A percentile compares a stretch with the other conserved stretches of the same genome.
These are phyloP conservation scores for Knufia petricola DNA, from an alignment of 2,329 filamentous ascomycete species.

Conservation along the genomic window DNA sequence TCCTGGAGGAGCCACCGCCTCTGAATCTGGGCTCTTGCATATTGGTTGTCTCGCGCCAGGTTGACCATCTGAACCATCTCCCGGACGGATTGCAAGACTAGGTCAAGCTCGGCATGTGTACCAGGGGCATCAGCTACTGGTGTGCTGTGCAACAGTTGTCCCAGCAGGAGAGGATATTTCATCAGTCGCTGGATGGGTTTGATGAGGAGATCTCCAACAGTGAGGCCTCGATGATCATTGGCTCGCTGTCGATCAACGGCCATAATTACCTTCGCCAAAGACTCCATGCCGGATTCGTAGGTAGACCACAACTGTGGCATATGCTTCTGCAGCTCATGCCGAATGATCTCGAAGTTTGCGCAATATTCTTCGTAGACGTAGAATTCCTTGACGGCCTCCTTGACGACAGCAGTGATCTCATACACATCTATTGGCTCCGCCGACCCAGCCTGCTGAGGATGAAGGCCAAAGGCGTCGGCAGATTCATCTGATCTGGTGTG, in stretches of 20 bases:
- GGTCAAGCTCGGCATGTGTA: slow-evolving; percentile 70
- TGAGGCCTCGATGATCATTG: slow-evolving; percentile 63
- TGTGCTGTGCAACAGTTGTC: slow-evolving; percentile 72
- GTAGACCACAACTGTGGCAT: slow-evolving; percentile 63
- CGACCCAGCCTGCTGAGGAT: neutral
- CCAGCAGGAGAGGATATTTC: slow-evolving; percentile 80
- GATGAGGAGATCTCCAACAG: slow-evolving; percentile 76
- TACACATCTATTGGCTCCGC: slow-evolving; percentile 43
- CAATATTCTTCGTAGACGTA: slow-evolving; percentile 87
- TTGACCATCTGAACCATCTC: slow-evolving; percentile 74
- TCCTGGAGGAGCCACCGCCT: slow-evolving; percentile 81
- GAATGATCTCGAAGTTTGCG: slow-evolving; percentile 78
- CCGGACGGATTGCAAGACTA: slow-evolving; percentile 60
- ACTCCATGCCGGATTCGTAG: slow-evolving; percentile 78
- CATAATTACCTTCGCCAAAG: slow-evolving; percentile 63
- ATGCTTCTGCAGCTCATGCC: slow-evolving; percentile 62
- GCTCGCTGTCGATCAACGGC: slow-evolving; percentile 57
- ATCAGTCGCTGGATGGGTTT: slow-evolving; percentile 94
- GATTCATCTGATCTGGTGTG: slow-evolving; percentile 17
- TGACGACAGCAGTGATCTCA: slow-evolving; percentile 46
- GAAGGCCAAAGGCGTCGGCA: slow-evolving; percentile 6
- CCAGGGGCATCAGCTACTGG: slow-evolving; percentile 76
- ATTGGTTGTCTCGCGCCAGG: slow-evolving; percentile 65
- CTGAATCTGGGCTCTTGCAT: slow-evolving; percentile 60
- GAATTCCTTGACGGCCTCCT: slow-evolving; percentile 64